Conservation (phyloP, 1,284 basidiomycete genomes). For the Sporisorium iseilematis-ciliati region DNA sequence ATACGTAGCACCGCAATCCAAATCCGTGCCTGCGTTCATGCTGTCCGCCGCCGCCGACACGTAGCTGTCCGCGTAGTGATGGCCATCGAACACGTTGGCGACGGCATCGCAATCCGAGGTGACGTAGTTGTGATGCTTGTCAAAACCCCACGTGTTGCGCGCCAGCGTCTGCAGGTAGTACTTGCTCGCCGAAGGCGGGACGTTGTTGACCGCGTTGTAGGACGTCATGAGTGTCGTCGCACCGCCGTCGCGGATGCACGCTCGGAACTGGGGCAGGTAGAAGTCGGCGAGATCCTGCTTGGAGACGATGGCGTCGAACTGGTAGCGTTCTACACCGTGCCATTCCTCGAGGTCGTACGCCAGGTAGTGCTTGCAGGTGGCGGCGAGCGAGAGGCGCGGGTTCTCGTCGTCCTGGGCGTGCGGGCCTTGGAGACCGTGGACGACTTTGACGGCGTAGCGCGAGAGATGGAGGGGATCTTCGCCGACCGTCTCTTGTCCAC, state of each 20-base stretch:
- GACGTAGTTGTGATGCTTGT: conserved; percentile 31
- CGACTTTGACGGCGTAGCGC: conserved; percentile 19
- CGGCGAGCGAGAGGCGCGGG: conserved; percentile 11
- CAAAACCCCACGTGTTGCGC: conserved; percentile 18
- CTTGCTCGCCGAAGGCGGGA: conserved; percentile 26
- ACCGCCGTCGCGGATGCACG: conserved; percentile 28
- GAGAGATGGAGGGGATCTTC: conserved; percentile 29
- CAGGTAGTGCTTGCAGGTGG: conserved; percentile 36
- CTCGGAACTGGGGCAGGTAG: conserved; percentile 31
- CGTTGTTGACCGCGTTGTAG: conserved; percentile 33
- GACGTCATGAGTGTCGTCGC: conserved; percentile 27
- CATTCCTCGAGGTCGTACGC: conserved; percentile 28
- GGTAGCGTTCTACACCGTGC: conserved; percentile 26
- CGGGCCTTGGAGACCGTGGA: conserved; percentile 19
- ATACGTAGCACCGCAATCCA: conserved; percentile 41
- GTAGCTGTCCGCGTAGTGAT: conserved; percentile 24
- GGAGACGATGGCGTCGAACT: conserved; percentile 29
- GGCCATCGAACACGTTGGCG: conserved; percentile 34
- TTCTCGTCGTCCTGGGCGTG: not conserved
- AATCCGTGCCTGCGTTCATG: conserved; percentile 30
- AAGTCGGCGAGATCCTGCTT: conserved; percentile 41
- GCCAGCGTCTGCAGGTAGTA: conserved; percentile 33
- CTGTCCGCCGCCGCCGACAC: conserved; percentile 23
- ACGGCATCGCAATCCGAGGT: conserved; percentile 34
- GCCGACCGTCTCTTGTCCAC: conserved; percentile 31